Evolutionary conservation across 192 early-diverging fungal genomes (phyloP).

Genomic region (Spizellomyces sp.): DNA sequence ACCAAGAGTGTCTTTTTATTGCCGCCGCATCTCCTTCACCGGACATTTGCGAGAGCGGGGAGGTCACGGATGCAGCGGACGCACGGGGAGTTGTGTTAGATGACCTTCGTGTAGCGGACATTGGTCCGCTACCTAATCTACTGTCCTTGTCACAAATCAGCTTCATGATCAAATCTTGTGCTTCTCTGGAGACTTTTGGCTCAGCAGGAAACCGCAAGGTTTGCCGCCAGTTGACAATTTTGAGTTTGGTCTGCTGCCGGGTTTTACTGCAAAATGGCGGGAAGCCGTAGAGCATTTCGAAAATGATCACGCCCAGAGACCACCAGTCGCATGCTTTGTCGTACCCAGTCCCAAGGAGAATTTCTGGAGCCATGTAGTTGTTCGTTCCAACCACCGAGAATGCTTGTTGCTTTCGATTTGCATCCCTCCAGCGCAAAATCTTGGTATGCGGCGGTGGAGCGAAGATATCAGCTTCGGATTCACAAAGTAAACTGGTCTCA

Average conservation of each 20-base stretch:
- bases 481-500: neutral
- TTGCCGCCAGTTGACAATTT: slow-evolving; percentile 70
- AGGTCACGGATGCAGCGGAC: slow-evolving; percentile 5
- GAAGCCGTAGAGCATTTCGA: slow-evolving; percentile 76
- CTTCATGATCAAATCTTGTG: slow-evolving; percentile 60
- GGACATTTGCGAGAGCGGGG: neutral
- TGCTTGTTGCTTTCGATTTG: slow-evolving; percentile 41
- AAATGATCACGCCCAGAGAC: slow-evolving; percentile 75
- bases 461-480: slow-evolving; percentile 5
- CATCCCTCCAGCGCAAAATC: slow-evolving; percentile 39
- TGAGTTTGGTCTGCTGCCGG: slow-evolving; percentile 62
- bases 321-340: slow-evolving; percentile 74
- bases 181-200: slow-evolving; percentile 55
- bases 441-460: slow-evolving; percentile 23
- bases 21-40: slow-evolving; percentile 37
- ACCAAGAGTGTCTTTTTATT: slow-evolving; percentile 58
- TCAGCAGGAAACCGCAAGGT: slow-evolving; percentile 59
- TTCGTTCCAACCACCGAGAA: slow-evolving; percentile 55
- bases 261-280: slow-evolving; percentile 63
- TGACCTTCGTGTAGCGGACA: neutral
- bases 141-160: slow-evolving; percentile 63
- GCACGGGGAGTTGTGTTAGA: neutral
- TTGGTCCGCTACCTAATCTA: slow-evolving; percentile 47
- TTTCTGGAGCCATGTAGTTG: slow-evolving; percentile 61
- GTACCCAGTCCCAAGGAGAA: slow-evolving; percentile 53